phyloP scores from a whole-genome alignment of 192 early-diverging fungal genomes.

The Gaertneriomyces semiglobifer region DNA sequence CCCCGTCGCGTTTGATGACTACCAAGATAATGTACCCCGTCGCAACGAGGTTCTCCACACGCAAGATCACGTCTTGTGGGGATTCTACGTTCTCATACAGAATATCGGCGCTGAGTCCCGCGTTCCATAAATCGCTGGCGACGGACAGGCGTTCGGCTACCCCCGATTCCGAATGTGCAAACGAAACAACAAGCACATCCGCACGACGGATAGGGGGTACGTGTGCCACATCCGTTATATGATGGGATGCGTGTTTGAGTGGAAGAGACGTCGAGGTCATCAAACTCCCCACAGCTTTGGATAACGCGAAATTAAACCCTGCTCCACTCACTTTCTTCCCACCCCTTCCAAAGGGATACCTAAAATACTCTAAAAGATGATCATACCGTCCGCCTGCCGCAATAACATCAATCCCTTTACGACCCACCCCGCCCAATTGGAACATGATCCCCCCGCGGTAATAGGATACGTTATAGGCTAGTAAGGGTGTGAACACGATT shows the following conservation, averaged over 20 bases:
- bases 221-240: conserved; percentile 30
- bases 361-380: conserved; percentile 49
- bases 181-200: conserved; percentile 80
- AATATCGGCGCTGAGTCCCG: conserved; percentile 76
- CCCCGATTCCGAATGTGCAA: conserved; percentile 60
- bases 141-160: conserved; percentile 73
- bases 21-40: conserved; percentile 21
- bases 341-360: conserved; percentile 45
- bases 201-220: conserved; percentile 43
- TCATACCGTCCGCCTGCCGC: conserved; percentile 73
- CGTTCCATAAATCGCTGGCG: conserved; percentile 73
- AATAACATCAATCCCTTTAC: conserved; percentile 52
- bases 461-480: conserved; percentile 58
- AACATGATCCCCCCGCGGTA: conserved; percentile 60
- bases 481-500: conserved; percentile 53
- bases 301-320: conserved; percentile 9
- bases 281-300: conserved; percentile 24
- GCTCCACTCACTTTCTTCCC: conserved; percentile 6
- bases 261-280: conserved; percentile 19
- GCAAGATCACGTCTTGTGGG: conserved; percentile 15
- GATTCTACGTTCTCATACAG: conserved; percentile 63
- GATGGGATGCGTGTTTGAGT: conserved; percentile 17
- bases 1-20: conserved; percentile 20
- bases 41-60: background rate
- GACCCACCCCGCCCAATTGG: conserved; percentile 51